A percentile compares a stretch with the other conserved stretches of the same genome.
Evolutionary conservation across 1,284 basidiomycete species (phyloP).

Genomic region (Inonotus hispidus): DNA sequence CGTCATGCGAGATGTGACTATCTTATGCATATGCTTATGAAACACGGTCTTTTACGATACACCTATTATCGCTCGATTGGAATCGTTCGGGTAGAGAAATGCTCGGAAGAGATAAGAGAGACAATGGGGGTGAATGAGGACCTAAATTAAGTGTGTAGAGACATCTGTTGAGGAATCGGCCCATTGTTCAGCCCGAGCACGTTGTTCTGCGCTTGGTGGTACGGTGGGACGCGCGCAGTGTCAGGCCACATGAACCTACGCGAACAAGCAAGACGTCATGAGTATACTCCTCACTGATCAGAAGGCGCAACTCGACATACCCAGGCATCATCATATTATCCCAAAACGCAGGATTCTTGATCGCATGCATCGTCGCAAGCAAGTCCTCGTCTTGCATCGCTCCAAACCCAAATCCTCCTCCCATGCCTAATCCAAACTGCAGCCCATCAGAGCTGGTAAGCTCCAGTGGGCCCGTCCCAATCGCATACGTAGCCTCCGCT

Average conservation of each 20-base stretch:
- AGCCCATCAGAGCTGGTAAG: slow-evolving; percentile 14
- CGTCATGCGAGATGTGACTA: too few species aligned
- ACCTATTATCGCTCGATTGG: too few species aligned
- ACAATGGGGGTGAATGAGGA: too few species aligned
- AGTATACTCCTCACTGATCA: not conserved
- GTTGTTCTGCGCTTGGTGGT: not conserved
- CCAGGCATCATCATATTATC: slow-evolving; percentile 79
- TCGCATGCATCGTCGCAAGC: slow-evolving; percentile 64
- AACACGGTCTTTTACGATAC: too few species aligned
- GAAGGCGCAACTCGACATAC: slow-evolving; percentile 29
- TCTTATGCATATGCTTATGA: too few species aligned
- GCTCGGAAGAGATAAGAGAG: too few species aligned
- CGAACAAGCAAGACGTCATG: not conserved
- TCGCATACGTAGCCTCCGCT: slow-evolving; percentile 40
- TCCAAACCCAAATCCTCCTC: slow-evolving; percentile 22
- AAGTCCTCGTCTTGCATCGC: slow-evolving; percentile 43
- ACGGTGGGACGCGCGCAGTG: slow-evolving; percentile 2
- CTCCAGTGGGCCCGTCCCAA: slow-evolving; percentile 17
- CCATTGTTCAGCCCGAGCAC: slow-evolving; percentile 10
- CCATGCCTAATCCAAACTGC: slow-evolving; percentile 11
- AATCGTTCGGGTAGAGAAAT: too few species aligned
- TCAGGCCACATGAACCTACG: slow-evolving; percentile 18
- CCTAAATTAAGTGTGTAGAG: slow-evolving; percentile 16
- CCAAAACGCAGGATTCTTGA: slow-evolving; percentile 70
- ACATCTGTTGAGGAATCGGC: slow-evolving; percentile 15